These are phyloP conservation scores for Mycena amicta DNA, from an alignment of 768 basidiomycete genomes.

Conservation along the genomic window DNA sequence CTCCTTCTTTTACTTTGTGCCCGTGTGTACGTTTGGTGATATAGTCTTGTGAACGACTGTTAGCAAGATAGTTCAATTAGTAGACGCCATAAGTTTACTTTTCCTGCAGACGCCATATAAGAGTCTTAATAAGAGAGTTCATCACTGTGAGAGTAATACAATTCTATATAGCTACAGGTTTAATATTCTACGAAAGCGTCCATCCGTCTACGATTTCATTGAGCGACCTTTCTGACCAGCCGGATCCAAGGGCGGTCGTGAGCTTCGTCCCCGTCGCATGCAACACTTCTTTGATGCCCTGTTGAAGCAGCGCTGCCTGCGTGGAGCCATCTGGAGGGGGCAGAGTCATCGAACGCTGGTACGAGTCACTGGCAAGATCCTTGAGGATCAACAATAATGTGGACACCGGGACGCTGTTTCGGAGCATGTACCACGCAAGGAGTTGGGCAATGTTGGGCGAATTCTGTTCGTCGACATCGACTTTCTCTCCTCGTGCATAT, in stretches of 20 bases:
- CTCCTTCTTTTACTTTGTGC: too few species aligned
- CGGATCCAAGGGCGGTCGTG: conserved; percentile 67
- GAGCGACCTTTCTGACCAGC: conserved; percentile 72
- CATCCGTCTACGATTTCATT: conserved; percentile 68
- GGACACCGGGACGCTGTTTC: conserved; percentile 71
- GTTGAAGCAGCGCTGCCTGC: conserved; percentile 38
- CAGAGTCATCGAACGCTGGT: conserved; percentile 52
- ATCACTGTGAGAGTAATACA: too few species aligned
- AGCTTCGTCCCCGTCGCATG: conserved; percentile 85
- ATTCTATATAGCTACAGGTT: too few species aligned
- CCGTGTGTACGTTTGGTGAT: too few species aligned
- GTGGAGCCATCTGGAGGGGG: conserved; percentile 56
- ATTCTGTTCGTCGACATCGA: conserved; percentile 30
- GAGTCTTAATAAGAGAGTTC: too few species aligned
- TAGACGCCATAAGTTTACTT: too few species aligned
- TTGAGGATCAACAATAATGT: conserved; percentile 65
- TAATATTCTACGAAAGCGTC: too few species aligned
- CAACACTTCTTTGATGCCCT: conserved; percentile 80
- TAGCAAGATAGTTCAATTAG: too few species aligned
- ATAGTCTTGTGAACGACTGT: too few species aligned
- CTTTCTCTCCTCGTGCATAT: conserved; percentile 58
- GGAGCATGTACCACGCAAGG: conserved; percentile 72
- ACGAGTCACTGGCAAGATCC: conserved; percentile 64
- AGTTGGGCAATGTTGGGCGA: conserved; percentile 37
- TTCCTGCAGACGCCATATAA: too few species aligned